Evolutionary conservation across 371 early-diverging fungal species (phyloP).

Genomic region (Syncephalastrum racemosum): DNA sequence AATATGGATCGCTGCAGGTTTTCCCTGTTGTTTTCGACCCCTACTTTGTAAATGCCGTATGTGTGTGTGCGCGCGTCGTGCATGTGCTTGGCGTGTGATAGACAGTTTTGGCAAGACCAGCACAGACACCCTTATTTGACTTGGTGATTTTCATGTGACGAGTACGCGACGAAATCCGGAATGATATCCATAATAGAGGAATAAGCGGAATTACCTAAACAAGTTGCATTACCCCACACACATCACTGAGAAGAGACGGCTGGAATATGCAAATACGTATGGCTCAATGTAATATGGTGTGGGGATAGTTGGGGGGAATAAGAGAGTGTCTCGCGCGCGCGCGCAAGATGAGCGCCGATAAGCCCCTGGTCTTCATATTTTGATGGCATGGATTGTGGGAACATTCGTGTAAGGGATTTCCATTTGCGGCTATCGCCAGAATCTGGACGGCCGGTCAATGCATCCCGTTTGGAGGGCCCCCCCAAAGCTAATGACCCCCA

Average conservation of each 20-base stretch:
- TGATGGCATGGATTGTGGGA: conserved; percentile 1
- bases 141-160: conserved; percentile 19
- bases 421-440: conserved; percentile 12
- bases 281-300: conserved; percentile 9
- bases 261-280: conserved; percentile 3
- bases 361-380: not conserved
- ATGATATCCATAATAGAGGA: conserved; percentile 2
- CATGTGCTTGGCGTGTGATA: conserved; percentile 14
- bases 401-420: conserved; percentile 13
- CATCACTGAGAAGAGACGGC: conserved; percentile 1
- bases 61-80: not conserved
- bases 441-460: no score
- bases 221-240: conserved; percentile 25
- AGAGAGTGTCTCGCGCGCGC: no score
- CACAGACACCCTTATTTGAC: conserved; percentile 8
- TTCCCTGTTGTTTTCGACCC: not conserved
- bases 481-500: conserved; percentile 12
- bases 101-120: conserved; percentile 1
- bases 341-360: no score
- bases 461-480: no score
- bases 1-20: conserved; percentile 2
- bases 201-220: conserved; percentile 18
- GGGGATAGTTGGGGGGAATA: conserved; percentile 4
- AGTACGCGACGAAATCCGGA: conserved; percentile 3
- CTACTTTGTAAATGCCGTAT: not conserved